Conservation (phyloP, 495 filamentous ascomycete genomes). For the Aspergillus ellipticus region DNA sequence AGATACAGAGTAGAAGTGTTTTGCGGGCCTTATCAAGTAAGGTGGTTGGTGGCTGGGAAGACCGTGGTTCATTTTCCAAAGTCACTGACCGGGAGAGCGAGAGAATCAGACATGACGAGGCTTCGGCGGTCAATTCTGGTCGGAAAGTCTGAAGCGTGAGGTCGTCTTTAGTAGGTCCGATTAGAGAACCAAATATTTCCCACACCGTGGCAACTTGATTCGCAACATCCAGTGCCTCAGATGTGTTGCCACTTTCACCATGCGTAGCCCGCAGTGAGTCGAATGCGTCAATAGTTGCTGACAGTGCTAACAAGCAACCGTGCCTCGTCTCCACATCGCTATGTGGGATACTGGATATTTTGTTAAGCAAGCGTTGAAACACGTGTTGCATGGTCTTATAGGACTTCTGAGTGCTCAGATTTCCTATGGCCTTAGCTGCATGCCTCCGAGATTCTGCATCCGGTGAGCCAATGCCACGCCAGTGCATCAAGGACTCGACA, state of each 20-base stretch:
- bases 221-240: constrained; percentile 21
- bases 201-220: constrained; percentile 30
- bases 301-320: constrained; percentile 61
- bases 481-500: constrained; percentile 68
- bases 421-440: constrained; percentile 66
- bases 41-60: constrained; percentile 13
- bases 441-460: constrained; percentile 69
- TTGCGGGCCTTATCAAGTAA: constrained; percentile 37
- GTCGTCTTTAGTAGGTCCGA: constrained; percentile 39
- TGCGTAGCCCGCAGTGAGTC: constrained; percentile 13
- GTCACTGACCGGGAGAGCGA: constrained; percentile 27
- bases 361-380: constrained; percentile 38
- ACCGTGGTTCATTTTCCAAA: neutral
- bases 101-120: constrained; percentile 53
- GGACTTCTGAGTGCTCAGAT: constrained; percentile 40
- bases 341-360: constrained; percentile 45
- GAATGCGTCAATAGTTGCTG: constrained; percentile 38
- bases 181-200: constrained; percentile 36
- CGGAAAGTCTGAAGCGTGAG: constrained; percentile 50
- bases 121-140: constrained; percentile 68
- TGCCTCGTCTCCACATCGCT: constrained; percentile 66
- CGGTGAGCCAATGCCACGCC: constrained; percentile 78
- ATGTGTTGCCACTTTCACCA: neutral
- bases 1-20: constrained; percentile 41
- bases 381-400: constrained; percentile 31